phyloP scores from a whole-genome alignment of 2,329 filamentous ascomycete genomes.

The Exophiala calicioides region DNA sequence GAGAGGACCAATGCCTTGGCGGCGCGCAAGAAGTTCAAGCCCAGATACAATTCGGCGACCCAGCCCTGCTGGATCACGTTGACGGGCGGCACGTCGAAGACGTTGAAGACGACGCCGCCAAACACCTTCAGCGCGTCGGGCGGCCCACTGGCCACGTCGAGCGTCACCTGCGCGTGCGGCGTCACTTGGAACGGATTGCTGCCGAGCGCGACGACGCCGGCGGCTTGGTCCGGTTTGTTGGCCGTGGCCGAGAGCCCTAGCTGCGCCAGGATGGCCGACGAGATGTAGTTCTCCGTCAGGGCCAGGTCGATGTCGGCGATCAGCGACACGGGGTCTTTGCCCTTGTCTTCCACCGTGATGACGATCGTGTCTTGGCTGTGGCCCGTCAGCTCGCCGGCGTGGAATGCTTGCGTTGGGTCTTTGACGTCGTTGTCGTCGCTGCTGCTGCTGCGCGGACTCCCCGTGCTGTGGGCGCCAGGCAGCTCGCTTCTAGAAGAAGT shows the following conservation, averaged over 20 bases:
- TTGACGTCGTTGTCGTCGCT: no score
- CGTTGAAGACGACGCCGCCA: conserved; percentile 5
- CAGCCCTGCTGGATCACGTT: conserved; percentile 2
- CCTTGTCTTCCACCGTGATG: conserved; percentile 3
- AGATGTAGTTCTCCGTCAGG: conserved; percentile 16
- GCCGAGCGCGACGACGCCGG: conserved; percentile 9
- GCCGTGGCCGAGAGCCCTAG: conserved; percentile 7
- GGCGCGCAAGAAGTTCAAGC: conserved; percentile 6
- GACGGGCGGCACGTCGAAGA: conserved; percentile 10
- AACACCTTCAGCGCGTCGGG: conserved; percentile 4
- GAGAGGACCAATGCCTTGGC: conserved; percentile 5
- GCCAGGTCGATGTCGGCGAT: conserved; percentile 16
- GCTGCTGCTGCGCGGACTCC: background rate
- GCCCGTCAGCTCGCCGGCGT: conserved; percentile 10
- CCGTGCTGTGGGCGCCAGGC: no score
- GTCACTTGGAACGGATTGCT: background rate
- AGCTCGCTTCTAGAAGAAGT: no score
- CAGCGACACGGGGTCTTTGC: conserved; percentile 7
- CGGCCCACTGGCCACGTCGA: conserved; percentile 6
- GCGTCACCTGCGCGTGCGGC: conserved; percentile 5
- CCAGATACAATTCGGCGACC: conserved; percentile 14
- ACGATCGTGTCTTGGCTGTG: conserved; percentile 12
- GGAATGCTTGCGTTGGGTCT: conserved; percentile 1
- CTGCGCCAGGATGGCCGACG: conserved; percentile 3
- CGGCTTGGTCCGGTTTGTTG: no score